phyloP scores from a whole-genome alignment of 169 alveolate species.

The Plasmodium relictum region DNA sequence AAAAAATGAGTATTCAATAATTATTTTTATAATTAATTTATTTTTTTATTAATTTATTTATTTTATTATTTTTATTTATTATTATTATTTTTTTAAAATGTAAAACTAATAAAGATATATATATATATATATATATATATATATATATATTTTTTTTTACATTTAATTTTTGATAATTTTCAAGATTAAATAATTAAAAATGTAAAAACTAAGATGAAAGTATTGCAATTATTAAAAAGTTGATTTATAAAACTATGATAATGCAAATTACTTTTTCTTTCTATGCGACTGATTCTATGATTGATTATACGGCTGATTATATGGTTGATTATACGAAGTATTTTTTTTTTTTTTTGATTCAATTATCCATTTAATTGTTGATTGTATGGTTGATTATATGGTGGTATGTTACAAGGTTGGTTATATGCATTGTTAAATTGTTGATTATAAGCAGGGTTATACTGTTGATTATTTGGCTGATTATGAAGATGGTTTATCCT shows the following conservation, averaged over 20 bases:
- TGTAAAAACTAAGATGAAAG: too few species aligned
- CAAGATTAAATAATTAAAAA: background rate
- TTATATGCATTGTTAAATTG: slow-evolving; percentile 25
- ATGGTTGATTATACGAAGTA: background rate
- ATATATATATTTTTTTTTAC: background rate
- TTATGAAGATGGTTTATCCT: slow-evolving; percentile 12
- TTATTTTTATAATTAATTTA: too few species aligned
- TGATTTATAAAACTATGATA: too few species aligned
- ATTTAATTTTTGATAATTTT: background rate
- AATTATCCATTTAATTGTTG: slow-evolving; percentile 2
- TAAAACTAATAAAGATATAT: too few species aligned
- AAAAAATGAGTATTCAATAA: too few species aligned
- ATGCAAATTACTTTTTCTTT: background rate
- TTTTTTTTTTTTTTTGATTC: background rate
- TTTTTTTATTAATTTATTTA: too few species aligned
- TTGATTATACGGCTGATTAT: slow-evolving; percentile 6
- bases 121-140: too few species aligned
- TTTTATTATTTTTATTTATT: too few species aligned
- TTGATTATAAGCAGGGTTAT: slow-evolving; percentile 43
- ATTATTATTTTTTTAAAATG: too few species aligned
- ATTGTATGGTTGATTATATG: background rate
- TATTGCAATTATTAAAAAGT: too few species aligned
- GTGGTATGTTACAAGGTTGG: slow-evolving; percentile 3
- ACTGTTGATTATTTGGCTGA: slow-evolving; percentile 62
- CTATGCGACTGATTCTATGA: background rate